A percentile compares a stretch with the other conserved stretches of the same genome.
phyloP scores from a whole-genome alignment of 495 filamentous ascomycete genomes.

The Hyaloscypha finlandica region DNA sequence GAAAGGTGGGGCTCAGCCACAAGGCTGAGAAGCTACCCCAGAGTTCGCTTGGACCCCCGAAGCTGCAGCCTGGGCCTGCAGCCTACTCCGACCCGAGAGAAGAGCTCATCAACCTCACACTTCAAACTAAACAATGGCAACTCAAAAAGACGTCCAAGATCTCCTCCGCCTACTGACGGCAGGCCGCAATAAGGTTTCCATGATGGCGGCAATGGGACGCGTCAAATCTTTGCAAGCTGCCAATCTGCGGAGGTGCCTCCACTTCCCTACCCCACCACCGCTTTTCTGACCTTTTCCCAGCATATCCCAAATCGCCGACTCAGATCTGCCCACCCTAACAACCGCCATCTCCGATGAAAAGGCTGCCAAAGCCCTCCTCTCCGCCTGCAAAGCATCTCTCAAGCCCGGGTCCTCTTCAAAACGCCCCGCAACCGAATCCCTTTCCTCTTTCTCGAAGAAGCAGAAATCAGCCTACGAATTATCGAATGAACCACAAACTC shows the following conservation, averaged over 20 bases:
- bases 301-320: slow-evolving; percentile 63
- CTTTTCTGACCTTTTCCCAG: slow-evolving; percentile 36
- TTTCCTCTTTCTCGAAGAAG: slow-evolving; percentile 43
- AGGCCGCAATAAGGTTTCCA: slow-evolving; percentile 70
- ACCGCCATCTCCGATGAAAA: slow-evolving; percentile 69
- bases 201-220: slow-evolving; percentile 69
- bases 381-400: slow-evolving; percentile 64
- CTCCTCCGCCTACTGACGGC: slow-evolving; percentile 78
- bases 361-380: slow-evolving; percentile 65
- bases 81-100: not conserved
- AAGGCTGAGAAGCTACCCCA: too few species aligned
- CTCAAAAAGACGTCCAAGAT: slow-evolving; percentile 63
- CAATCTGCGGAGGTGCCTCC: slow-evolving; percentile 60
- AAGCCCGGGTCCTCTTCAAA: slow-evolving; percentile 44
- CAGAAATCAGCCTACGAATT: slow-evolving; percentile 43
- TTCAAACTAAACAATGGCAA: slow-evolving; percentile 41
- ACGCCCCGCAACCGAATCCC: slow-evolving; percentile 35
- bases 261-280: not conserved
- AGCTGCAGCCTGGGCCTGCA: not conserved
- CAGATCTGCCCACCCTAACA: slow-evolving; percentile 54
- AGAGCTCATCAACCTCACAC: not conserved
- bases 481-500: slow-evolving; percentile 47
- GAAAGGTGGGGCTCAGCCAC: too few species aligned
- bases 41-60: too few species aligned
- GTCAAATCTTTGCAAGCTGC: slow-evolving; percentile 66